These are phyloP conservation scores for Capsella rubella DNA, from an alignment of 441 rosid species.

Conservation along the genomic window DNA sequence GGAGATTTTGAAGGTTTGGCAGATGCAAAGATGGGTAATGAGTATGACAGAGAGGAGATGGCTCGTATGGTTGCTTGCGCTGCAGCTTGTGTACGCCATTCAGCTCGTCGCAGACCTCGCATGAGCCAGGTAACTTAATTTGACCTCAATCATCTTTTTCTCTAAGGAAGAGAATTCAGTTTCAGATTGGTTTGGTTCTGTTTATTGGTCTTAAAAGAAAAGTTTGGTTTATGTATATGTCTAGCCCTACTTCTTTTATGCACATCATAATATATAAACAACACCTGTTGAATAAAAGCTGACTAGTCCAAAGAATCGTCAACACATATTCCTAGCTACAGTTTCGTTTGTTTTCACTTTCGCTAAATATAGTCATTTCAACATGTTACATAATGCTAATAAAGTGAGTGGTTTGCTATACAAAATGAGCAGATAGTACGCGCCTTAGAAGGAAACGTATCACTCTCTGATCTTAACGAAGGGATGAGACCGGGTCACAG, in stretches of 20 bases:
- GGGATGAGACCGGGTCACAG: slow-evolving; percentile 89
- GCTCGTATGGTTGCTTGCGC: slow-evolving; percentile 94
- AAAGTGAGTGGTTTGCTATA: slow-evolving; percentile 13
- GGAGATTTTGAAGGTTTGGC: slow-evolving; percentile 71
- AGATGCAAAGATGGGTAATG: slow-evolving; percentile 65
- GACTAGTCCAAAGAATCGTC: neutral
- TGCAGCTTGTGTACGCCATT: slow-evolving; percentile 93
- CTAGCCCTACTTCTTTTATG: neutral
- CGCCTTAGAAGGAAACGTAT: slow-evolving; percentile 84
- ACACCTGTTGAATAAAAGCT: neutral
- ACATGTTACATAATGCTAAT: slow-evolving; percentile 13
- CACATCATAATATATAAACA: neutral
- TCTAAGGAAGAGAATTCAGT: neutral
- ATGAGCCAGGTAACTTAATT: slow-evolving; percentile 82
- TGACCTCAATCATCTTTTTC: slow-evolving; percentile 6
- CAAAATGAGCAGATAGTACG: slow-evolving; percentile 76
- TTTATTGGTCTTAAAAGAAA: neutral
- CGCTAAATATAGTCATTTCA: too few species aligned
- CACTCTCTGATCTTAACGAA: slow-evolving; percentile 79
- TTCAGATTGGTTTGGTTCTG: neutral
- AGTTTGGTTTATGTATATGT: neutral
- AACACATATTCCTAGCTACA: neutral
- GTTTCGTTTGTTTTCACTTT: neutral
- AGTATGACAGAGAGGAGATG: slow-evolving; percentile 78
- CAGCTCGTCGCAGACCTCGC: slow-evolving; percentile 86